Percentiles rank a stretch among this genome's conserved stretches.
Conservation (phyloP, 1,284 basidiomycete genomes). For the Rhizoctonia solani region DNA sequence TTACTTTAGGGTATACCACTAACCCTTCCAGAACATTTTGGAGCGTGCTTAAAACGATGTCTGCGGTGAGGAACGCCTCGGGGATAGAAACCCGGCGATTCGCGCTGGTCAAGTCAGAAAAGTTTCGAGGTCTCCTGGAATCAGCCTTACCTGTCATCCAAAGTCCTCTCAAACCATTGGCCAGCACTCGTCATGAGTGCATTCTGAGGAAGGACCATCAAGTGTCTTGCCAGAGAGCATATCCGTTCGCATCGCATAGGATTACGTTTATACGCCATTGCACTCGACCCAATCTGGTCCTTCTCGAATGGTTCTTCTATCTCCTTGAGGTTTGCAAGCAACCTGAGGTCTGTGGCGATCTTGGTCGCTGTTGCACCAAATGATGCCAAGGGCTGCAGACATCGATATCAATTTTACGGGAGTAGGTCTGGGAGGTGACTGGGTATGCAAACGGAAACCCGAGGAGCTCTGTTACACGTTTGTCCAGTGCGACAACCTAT, state of each 20-base stretch:
- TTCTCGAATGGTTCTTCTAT: slow-evolving; percentile 99
- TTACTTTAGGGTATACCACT: slow-evolving; percentile 97
- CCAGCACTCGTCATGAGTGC: slow-evolving; percentile 88
- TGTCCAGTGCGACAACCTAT: slow-evolving; percentile 88
- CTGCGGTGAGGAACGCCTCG: slow-evolving; percentile 96
- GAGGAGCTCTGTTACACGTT: slow-evolving; percentile 84
- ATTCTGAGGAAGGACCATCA: slow-evolving; percentile 93
- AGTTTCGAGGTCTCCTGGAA: neutral
- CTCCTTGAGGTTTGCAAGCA: slow-evolving; percentile 95
- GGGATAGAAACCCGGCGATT: slow-evolving; percentile 96
- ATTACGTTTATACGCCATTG: slow-evolving; percentile 99
- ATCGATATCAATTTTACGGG: slow-evolving; percentile 96
- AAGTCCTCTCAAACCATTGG: slow-evolving; percentile 96
- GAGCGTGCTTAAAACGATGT: slow-evolving; percentile 92
- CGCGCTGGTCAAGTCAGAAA: slow-evolving; percentile 59
- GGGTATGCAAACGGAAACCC: slow-evolving; percentile 96
- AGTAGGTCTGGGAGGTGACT: slow-evolving; percentile 98
- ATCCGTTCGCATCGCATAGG: slow-evolving; percentile 99
- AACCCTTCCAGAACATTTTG: slow-evolving; percentile 98
- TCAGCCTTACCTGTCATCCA: slow-evolving; percentile 78
- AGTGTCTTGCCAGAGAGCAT: slow-evolving; percentile 90
- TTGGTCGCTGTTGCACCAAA: slow-evolving; percentile 97
- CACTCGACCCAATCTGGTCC: slow-evolving; percentile 97
- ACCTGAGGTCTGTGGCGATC: slow-evolving; percentile 92
- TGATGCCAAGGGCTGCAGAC: slow-evolving; percentile 88